phyloP scores from a whole-genome alignment of 495 filamentous ascomycete genomes.

The Hypoxylon fuscum region DNA sequence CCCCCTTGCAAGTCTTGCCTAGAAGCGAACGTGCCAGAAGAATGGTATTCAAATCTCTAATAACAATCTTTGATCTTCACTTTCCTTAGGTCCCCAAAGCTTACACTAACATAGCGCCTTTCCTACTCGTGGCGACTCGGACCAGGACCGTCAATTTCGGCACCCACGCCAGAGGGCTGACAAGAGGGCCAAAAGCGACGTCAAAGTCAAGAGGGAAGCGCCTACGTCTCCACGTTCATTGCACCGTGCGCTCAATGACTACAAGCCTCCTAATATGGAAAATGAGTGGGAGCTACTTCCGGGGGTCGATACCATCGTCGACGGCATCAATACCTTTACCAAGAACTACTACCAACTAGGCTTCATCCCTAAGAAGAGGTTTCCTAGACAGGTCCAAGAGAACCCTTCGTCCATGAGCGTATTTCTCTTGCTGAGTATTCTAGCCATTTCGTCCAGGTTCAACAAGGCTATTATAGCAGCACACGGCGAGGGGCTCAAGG shows the following conservation, averaged over 20 bases:
- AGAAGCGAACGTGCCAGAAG: slow-evolving; percentile 53
- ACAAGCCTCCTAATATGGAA: slow-evolving; percentile 35
- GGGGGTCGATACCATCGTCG: slow-evolving; percentile 50
- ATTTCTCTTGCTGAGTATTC: slow-evolving; percentile 58
- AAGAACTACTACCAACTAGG: slow-evolving; percentile 60
- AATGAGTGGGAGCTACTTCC: slow-evolving; percentile 59
- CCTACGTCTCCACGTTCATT: slow-evolving; percentile 39
- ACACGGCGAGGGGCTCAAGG: slow-evolving; percentile 54
- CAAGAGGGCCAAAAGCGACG: slow-evolving; percentile 50
- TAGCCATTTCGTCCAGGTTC: slow-evolving; percentile 59
- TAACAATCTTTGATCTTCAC: neutral
- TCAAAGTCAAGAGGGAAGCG: slow-evolving; percentile 50
- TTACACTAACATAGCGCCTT: slow-evolving; percentile 46
- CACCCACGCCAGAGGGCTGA: slow-evolving; percentile 57
- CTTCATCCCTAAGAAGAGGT: slow-evolving; percentile 61
- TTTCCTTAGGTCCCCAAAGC: neutral
- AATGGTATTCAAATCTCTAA: slow-evolving; percentile 48
- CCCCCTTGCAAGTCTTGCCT: slow-evolving; percentile 55
- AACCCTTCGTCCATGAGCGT: slow-evolving; percentile 53
- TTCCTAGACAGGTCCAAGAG: slow-evolving; percentile 51
- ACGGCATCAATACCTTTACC: slow-evolving; percentile 56
- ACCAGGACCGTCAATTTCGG: slow-evolving; percentile 56
- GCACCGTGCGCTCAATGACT: slow-evolving; percentile 33
- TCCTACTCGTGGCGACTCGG: slow-evolving; percentile 54
- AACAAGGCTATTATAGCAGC: slow-evolving; percentile 54